Conservation (phyloP, 805 yeast genomes). For the Sugiyamaella chiloensis region DNA sequence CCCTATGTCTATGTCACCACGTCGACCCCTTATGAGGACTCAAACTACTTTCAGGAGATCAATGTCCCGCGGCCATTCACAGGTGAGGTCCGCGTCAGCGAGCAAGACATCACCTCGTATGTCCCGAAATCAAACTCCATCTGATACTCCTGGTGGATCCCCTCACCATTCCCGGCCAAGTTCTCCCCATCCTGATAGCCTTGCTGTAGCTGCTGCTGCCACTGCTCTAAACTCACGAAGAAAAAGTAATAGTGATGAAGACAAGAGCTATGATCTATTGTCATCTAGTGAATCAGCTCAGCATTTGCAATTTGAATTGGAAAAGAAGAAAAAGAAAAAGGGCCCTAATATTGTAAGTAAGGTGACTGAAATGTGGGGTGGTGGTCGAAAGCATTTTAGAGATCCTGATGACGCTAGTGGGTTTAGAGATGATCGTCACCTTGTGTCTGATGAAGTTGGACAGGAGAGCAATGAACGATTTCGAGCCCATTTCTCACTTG, state of each 20-base stretch:
- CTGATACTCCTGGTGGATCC: conserved; percentile 6
- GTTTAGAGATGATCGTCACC: conserved; percentile 44
- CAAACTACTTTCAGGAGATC: conserved; percentile 1
- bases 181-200: conserved; percentile 2
- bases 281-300: conserved; percentile 14
- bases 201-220: conserved; percentile 11
- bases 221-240: conserved; percentile 9
- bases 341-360: conserved; percentile 36
- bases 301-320: conserved; percentile 14
- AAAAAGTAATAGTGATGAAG: conserved; percentile 14
- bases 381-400: conserved; percentile 61
- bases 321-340: conserved; percentile 21
- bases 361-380: conserved; percentile 52
- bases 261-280: conserved; percentile 17
- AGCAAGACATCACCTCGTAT: background rate
- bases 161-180: conserved; percentile 9
- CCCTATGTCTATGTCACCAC: background rate
- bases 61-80: background rate
- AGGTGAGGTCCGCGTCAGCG: background rate
- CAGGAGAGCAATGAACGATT: conserved; percentile 55
- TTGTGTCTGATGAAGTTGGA: conserved; percentile 44
- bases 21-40: background rate
- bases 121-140: conserved; percentile 2
- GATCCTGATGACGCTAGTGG: conserved; percentile 20
- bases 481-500: conserved; percentile 61